Percentiles rank a stretch among this genome's conserved stretches.
phyloP scores from a whole-genome alignment of 768 basidiomycete species.

The Lentinula raphanica region DNA sequence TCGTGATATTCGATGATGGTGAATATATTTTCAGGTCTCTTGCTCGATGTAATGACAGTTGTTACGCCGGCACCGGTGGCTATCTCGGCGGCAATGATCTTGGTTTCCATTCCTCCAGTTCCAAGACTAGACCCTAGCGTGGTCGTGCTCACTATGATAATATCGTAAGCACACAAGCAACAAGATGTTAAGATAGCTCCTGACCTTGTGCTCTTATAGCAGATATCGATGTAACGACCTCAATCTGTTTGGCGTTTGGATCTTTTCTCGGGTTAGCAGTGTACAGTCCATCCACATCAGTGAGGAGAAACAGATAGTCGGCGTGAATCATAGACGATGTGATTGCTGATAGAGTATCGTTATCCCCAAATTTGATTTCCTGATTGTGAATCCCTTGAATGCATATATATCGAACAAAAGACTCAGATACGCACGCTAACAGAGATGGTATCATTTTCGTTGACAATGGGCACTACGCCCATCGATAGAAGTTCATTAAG shows the following conservation, averaged over 20 bases:
- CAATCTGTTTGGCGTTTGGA: conserved; percentile 72
- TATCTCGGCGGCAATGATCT: conserved; percentile 96
- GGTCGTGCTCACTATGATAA: conserved; percentile 72
- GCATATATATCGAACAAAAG: not conserved
- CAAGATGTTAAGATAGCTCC: conserved; percentile 8
- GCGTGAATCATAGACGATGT: conserved; percentile 97
- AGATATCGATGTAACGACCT: conserved; percentile 77
- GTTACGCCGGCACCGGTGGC: conserved; percentile 93
- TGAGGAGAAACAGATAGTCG: conserved; percentile 93
- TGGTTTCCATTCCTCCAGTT: conserved; percentile 99
- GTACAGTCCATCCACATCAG: conserved; percentile 94
- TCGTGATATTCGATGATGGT: conserved; percentile 77
- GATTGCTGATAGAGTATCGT: conserved; percentile 96
- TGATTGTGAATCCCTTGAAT: conserved; percentile 74
- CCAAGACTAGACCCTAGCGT: conserved; percentile 92
- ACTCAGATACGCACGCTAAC: conserved; percentile 69
- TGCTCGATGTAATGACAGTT: conserved; percentile 86
- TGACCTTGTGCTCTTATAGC: conserved; percentile 77
- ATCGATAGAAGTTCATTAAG: conserved; percentile 85
- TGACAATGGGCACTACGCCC: conserved; percentile 97
- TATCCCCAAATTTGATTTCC: conserved; percentile 99
- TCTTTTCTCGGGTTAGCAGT: conserved; percentile 94
- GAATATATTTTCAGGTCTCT: conserved; percentile 67
- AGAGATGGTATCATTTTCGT: conserved; percentile 98
- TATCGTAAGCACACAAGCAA: not conserved